Evolutionary conservation across 352 stramenopile species (phyloP).

Genomic region (Phytophthora ramorum): DNA sequence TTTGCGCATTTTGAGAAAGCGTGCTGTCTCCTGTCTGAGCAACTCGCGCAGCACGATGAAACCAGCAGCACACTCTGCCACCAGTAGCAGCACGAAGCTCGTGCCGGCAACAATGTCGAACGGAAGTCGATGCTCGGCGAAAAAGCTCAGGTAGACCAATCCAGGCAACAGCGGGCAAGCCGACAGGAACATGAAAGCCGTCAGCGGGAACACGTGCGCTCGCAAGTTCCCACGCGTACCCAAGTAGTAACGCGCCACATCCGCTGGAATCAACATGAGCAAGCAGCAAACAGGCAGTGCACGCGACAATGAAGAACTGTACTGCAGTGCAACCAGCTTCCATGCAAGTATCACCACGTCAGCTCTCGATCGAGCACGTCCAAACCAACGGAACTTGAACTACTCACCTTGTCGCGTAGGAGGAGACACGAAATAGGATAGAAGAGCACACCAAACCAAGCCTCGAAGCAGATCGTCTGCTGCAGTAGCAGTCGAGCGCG

Average conservation of each 20-base stretch:
- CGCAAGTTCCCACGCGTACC: slow-evolving; percentile 64
- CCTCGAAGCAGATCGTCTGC: slow-evolving; percentile 65
- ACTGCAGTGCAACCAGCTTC: slow-evolving; percentile 45
- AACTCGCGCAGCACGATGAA: slow-evolving; percentile 58
- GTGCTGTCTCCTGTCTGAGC: slow-evolving; percentile 63
- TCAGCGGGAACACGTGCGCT: slow-evolving; percentile 68
- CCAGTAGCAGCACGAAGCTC: slow-evolving; percentile 46
- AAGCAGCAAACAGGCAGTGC: slow-evolving; percentile 54
- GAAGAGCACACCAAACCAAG: slow-evolving; percentile 61
- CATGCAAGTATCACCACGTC: slow-evolving; percentile 1
- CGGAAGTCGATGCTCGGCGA: slow-evolving; percentile 53
- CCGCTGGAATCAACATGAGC: slow-evolving; percentile 49
- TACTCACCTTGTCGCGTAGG: slow-evolving; percentile 63
- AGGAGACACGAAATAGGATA: slow-evolving; percentile 70
- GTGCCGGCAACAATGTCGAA: slow-evolving; percentile 57
- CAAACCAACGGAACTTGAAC: not conserved
- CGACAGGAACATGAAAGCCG: slow-evolving; percentile 73
- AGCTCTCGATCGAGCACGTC: not conserved
- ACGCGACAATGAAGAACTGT: slow-evolving; percentile 50
- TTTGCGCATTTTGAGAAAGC: slow-evolving; percentile 62
- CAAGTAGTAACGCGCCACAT: slow-evolving; percentile 63
- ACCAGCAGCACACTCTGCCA: slow-evolving; percentile 45
- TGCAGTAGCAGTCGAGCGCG: slow-evolving; percentile 58
- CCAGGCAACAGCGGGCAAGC: slow-evolving; percentile 63
- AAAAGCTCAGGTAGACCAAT: slow-evolving; percentile 61